phyloP scores from a whole-genome alignment of 2,329 filamentous ascomycete genomes.

The Grosmannia huntii region DNA sequence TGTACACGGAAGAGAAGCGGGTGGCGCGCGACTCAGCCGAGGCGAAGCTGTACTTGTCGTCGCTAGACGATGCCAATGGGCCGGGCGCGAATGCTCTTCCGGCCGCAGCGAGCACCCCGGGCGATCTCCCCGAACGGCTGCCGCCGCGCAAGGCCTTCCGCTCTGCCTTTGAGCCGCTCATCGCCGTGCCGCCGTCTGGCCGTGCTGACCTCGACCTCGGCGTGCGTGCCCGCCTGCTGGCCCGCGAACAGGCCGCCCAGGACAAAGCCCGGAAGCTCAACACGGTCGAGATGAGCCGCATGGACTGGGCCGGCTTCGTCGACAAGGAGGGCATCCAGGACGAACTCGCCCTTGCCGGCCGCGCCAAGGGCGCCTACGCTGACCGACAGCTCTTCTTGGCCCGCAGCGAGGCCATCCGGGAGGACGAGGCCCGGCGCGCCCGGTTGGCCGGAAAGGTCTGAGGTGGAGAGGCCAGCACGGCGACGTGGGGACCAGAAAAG shows the following conservation, averaged over 20 bases:
- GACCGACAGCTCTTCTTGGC: conserved; percentile 52
- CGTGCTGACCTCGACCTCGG: conserved; percentile 48
- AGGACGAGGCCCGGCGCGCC: conserved; percentile 45
- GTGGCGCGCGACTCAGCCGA: conserved; percentile 54
- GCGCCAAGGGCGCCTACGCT: conserved; percentile 51
- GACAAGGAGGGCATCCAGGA: conserved; percentile 60
- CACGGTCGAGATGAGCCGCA: conserved; percentile 58
- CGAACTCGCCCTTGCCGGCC: conserved; percentile 51
- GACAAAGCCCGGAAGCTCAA: conserved; percentile 52
- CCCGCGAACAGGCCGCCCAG: conserved; percentile 26
- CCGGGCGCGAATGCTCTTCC: no score
- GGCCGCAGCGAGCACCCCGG: conserved; percentile 11
- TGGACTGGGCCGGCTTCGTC: conserved; percentile 62
- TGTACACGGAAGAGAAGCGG: conserved; percentile 59
- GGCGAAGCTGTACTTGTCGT: conserved; percentile 49
- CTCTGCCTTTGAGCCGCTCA: conserved; percentile 48
- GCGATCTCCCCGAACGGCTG: conserved; percentile 23
- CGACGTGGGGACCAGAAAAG: neutral
- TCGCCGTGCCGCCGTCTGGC: conserved; percentile 10
- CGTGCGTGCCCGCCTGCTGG: conserved; percentile 36
- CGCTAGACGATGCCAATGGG: conserved; percentile 22
- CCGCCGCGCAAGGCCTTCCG: conserved; percentile 44
- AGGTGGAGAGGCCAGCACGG: neutral
- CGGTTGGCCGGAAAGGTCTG: conserved; percentile 28
- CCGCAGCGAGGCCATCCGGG: conserved; percentile 48